Evolutionary conservation across 352 stramenopile species (phyloP), one percentile per base, ranked within the genome.

Genomic region (Elongisporangium prolatum): DNA sequence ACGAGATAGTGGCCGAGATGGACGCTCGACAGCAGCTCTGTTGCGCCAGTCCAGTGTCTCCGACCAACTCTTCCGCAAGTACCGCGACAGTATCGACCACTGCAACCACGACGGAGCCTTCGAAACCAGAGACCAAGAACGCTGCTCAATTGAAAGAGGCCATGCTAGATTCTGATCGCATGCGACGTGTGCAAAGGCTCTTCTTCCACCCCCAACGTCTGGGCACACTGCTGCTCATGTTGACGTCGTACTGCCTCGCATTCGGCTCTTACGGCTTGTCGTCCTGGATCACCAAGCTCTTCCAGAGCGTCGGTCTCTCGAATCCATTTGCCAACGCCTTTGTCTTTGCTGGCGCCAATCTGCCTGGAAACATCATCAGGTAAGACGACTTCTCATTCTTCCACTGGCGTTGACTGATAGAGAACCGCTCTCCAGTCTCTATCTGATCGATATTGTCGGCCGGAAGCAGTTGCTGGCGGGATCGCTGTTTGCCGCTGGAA

Each of bases 251-350:
- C 60, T 89, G 75, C 21, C 68, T 92, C 8, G 90, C 77, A 38
- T 97, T 98, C 77, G 89, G 88, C 28, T 96, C 85, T 13, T 98
- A 98, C 63, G 91, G 91, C 13, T 69, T 98, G 20, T 89, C 88
- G 9, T 97, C 91, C 21, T 98, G 93, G 93, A 98, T 98, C 60
- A 97, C 95, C 25, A 97, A 88, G 56, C 61, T 98, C 0, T 98
- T 98, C 72, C 64, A 91, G 52, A 79, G 69, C 25, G 78, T 96
- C 38, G 71, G 95, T 22, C 69, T 97, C n/a, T 79, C 84, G 59
- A 87, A 97, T 38, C 78, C 81, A 7, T 98, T 97, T 63, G 85
- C 85, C n/a, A 97, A 97, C 73, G 87, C 90, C 14, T 93, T 98
- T 58, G 67, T 98, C 16, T 97, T 97, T 81, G 91, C 93, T 13